Evolutionary conservation across 2,329 filamentous ascomycete genomes (phyloP).

Genomic region (Diplodia seriata): DNA sequence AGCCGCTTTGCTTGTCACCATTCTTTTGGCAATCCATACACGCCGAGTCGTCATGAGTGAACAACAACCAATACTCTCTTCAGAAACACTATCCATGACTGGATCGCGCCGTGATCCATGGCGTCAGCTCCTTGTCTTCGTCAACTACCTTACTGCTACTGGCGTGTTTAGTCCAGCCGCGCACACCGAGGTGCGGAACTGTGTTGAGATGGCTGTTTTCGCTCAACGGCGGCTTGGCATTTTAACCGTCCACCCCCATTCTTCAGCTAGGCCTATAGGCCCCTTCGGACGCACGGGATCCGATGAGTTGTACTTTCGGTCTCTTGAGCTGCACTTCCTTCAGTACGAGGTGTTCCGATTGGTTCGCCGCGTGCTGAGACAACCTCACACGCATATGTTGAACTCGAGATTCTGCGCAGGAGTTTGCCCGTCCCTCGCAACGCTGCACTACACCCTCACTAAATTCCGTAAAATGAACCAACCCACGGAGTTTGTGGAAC

Average conservation of each 20-base stretch:
- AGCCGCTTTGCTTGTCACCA: no score
- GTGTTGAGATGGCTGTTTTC: background rate
- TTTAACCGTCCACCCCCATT: background rate
- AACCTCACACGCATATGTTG: background rate
- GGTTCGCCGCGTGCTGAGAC: constrained; percentile 1
- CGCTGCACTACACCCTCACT: background rate
- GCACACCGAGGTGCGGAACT: background rate
- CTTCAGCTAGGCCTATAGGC: background rate
- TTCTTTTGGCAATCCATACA: no score
- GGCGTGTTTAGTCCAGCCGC: background rate
- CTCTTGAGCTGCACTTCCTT: background rate
- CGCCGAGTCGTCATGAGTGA: background rate
- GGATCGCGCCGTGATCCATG: background rate
- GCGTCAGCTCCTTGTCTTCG: background rate
- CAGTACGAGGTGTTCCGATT: constrained; percentile 23
- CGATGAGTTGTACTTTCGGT: constrained; percentile 6
- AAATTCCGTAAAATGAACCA: background rate
- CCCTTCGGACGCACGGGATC: background rate
- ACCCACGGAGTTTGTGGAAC: background rate
- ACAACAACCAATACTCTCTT: background rate
- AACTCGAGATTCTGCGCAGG: background rate
- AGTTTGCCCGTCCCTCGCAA: background rate
- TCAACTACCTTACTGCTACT: background rate
- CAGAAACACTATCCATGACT: background rate
- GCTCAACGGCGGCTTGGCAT: background rate